phyloP scores from a whole-genome alignment of 768 basidiomycete species.

The Cubamyces sp. region DNA sequence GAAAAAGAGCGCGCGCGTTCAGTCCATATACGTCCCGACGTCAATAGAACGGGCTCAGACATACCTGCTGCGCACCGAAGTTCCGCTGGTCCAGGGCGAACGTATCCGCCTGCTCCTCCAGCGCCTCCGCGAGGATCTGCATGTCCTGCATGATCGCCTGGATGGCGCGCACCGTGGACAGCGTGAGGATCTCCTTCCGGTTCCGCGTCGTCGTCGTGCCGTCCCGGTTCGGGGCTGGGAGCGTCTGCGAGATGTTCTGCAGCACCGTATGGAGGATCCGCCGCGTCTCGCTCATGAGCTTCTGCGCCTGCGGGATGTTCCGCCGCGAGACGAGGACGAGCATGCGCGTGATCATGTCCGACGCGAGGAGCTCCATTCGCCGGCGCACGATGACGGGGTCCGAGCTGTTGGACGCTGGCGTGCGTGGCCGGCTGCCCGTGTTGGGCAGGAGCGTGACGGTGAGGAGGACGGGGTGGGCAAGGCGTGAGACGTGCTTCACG shows the following conservation, averaged over 20 bases:
- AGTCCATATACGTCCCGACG: not conserved
- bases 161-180: slow-evolving; percentile 78
- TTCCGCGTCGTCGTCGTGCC: slow-evolving; percentile 59
- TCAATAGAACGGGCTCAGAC: slow-evolving; percentile 24
- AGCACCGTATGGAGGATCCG: slow-evolving; percentile 91
- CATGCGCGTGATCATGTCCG: slow-evolving; percentile 96
- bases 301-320: slow-evolving; percentile 89
- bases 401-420: slow-evolving; percentile 52
- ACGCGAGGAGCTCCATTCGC: slow-evolving; percentile 94
- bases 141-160: slow-evolving; percentile 87
- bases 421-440: slow-evolving; percentile 38
- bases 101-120: slow-evolving; percentile 88
- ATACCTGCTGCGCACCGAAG: slow-evolving; percentile 95
- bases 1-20: slow-evolving; percentile 12
- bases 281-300: slow-evolving; percentile 89
- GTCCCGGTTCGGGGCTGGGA: slow-evolving; percentile 57
- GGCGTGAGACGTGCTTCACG: slow-evolving; percentile 79
- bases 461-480: slow-evolving; percentile 92
- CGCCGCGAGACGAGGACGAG: slow-evolving; percentile 90
- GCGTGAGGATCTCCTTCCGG: slow-evolving; percentile 75
- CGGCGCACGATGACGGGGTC: slow-evolving; percentile 91
- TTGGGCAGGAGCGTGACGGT: slow-evolving; percentile 87
- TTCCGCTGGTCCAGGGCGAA: slow-evolving; percentile 95
- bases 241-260: slow-evolving; percentile 76
- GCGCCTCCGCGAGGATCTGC: slow-evolving; percentile 81